phyloP scores from a whole-genome alignment of 352 stramenopile genomes.

The Globisporangium abappressorium region DNA sequence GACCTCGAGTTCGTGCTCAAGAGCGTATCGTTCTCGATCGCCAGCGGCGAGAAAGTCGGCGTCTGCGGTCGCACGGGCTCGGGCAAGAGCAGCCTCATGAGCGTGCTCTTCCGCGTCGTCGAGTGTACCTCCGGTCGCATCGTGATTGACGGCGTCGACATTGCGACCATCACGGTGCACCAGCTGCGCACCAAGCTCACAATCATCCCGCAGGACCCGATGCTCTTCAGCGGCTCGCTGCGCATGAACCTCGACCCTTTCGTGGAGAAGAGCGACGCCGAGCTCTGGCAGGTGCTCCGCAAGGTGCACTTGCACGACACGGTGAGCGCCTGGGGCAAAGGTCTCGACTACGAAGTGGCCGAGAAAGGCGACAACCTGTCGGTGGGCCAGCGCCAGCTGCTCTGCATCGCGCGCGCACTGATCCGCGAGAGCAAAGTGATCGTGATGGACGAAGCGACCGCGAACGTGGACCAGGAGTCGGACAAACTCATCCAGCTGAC shows the following conservation, averaged over 20 bases:
- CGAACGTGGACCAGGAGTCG: constrained; percentile 77
- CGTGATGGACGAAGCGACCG: constrained; percentile 97
- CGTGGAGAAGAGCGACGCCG: constrained; percentile 50
- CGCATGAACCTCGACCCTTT: constrained; percentile 91
- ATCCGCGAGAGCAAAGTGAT: constrained; percentile 79
- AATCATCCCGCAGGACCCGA: constrained; percentile 86
- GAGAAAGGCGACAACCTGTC: constrained; percentile 93
- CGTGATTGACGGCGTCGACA: constrained; percentile 86
- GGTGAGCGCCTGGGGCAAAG: constrained; percentile 17
- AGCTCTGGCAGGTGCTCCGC: constrained; percentile 29
- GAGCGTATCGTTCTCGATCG: constrained; percentile 22
- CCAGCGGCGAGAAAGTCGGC: constrained; percentile 28
- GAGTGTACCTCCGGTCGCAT: constrained; percentile 45
- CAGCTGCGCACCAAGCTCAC: constrained; percentile 31
- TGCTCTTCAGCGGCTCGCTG: constrained; percentile 88
- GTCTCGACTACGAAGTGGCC: constrained; percentile 77
- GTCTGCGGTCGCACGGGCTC: constrained; percentile 36
- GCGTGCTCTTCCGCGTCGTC: constrained; percentile 38
- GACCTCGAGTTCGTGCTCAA: constrained; percentile 32
- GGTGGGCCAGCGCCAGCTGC: constrained; percentile 91
- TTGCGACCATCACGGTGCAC: constrained; percentile 30
- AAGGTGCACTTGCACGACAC: constrained; percentile 25
- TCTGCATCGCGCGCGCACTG: constrained; percentile 93
- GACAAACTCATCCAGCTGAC: constrained; percentile 81
- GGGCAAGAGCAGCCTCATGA: constrained; percentile 37